A percentile compares a stretch with the other conserved stretches of the same genome.
Conservation (phyloP, 2,329 filamentous ascomycete genomes). For the Hymenoscyphus albidus region DNA sequence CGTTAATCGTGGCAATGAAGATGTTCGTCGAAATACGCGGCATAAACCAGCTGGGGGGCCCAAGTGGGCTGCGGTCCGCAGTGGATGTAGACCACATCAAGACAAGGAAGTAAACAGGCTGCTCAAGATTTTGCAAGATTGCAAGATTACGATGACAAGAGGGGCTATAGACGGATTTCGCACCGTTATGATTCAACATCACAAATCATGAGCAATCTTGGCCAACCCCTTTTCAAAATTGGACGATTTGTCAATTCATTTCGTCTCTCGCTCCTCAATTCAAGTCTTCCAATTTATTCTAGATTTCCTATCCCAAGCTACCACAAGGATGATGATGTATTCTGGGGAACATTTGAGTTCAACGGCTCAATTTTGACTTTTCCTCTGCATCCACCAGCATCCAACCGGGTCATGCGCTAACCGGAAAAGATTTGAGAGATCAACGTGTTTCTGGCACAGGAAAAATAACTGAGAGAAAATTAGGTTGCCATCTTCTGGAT, state of each 20-base stretch:
- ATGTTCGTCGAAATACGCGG: not conserved
- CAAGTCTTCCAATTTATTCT: not conserved
- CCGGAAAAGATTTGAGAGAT: not conserved
- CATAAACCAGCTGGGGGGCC: not conserved
- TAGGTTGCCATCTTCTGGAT: not conserved
- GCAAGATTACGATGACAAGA: slow-evolving; percentile 27
- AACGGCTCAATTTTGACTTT: not conserved
- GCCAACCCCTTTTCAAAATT: not conserved
- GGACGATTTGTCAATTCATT: not conserved
- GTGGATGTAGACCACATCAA: slow-evolving; percentile 7
- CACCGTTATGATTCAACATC: not conserved
- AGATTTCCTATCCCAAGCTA: not conserved
- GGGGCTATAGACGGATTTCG: not conserved
- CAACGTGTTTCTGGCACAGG: not conserved
- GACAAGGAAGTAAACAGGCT: slow-evolving; percentile 26
- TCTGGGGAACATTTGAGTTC: not conserved
- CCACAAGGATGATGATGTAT: not conserved
- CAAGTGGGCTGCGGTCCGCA: not conserved
- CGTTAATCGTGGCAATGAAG: not conserved
- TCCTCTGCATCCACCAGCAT: not conserved
- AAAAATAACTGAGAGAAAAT: not conserved
- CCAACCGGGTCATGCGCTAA: not conserved
- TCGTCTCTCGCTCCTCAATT: not conserved
- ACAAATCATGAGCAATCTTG: not conserved
- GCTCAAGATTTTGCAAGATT: slow-evolving; percentile 20